These are phyloP conservation scores for Geranomyces variabilis DNA, from an alignment of 192 early-diverging fungal genomes.

Conservation along the genomic window DNA sequence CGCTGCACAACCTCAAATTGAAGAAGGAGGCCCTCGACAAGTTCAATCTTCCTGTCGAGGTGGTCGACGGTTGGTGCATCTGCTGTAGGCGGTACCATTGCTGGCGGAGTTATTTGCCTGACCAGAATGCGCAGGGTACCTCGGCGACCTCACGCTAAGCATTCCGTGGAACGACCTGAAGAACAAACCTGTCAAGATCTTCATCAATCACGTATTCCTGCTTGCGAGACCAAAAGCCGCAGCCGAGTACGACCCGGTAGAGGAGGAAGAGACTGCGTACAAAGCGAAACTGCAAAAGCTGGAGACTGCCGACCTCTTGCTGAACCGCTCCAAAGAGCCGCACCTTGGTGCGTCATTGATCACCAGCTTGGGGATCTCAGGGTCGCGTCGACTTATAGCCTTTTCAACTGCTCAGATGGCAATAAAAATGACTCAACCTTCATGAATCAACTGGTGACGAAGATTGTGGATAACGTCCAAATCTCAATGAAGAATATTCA, in stretches of 20 bases:
- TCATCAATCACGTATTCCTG: slow-evolving; percentile 86
- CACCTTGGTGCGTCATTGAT: slow-evolving; percentile 10
- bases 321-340: slow-evolving; percentile 29
- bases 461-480: slow-evolving; percentile 96
- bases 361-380: not conserved
- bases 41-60: slow-evolving; percentile 92
- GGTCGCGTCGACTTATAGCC: not conserved
- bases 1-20: slow-evolving; percentile 85
- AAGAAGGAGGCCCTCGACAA: slow-evolving; percentile 91
- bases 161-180: slow-evolving; percentile 98
- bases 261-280: slow-evolving; percentile 76
- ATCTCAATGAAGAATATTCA: slow-evolving; percentile 95
- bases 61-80: slow-evolving; percentile 67
- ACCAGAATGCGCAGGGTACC: slow-evolving; percentile 63
- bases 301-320: slow-evolving; percentile 72
- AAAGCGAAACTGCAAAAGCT: slow-evolving; percentile 83
- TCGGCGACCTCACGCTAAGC: slow-evolving; percentile 88
- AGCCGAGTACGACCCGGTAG: slow-evolving; percentile 76
- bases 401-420: not conserved
- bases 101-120: not conserved
- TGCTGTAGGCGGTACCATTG: not conserved
- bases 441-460: slow-evolving; percentile 84
- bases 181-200: slow-evolving; percentile 87
- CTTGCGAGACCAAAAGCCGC: slow-evolving; percentile 82
- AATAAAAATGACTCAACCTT: slow-evolving; percentile 57